Evolutionary conservation across 164 flowering plant species (phyloP), one percentile per base, ranked within the genome.

Genomic region (Amborella trichopoda): DNA sequence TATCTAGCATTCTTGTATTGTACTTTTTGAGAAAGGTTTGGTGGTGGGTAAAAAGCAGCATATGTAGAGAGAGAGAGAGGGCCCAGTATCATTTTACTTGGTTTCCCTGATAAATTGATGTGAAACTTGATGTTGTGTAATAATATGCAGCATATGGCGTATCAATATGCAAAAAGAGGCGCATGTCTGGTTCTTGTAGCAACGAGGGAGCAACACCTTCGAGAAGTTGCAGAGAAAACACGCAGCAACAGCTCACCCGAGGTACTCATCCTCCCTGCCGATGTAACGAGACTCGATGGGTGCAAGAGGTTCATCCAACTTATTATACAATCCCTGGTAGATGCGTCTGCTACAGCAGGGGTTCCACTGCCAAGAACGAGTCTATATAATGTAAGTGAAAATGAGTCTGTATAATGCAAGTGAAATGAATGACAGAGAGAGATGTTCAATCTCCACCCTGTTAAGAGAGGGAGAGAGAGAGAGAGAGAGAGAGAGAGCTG

Each of bases 101-200:
- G 10, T 37, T 21, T 34, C 16, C 22, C 36, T n/a, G n/a, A n/a
- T n/a, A n/a, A n/a, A n/a, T n/a, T n/a, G n/a, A n/a, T n/a, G n/a
- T n/a, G n/a, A n/a, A 1, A 6, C 12, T 17, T 10, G 8, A 11
- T 20, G 1, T 8, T 11, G 21, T 20, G 14, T 36, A 2, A 21
- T 6, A 10, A 9, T 59, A 42, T 28, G 21, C 50, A 73, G 82
- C 58, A 72, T 42, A 21, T 78, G 10, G 82, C 83, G 0, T 80
- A 83, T 27, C 77, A 78, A 59, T 80, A 83, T 38, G 85, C 83
- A 0, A 74, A 55, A 46, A 68, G 63, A 49, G 73, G 78, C 26
- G 83, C 89, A 11, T 34, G 56, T 5, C 36, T 83, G 23, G 78
- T 51, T 18, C 72, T 83, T 0, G 69, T 60, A 17, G 94, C 76